Evolutionary conservation across 495 filamentous ascomycete genomes (phyloP).

Genomic region (Podospora conica): DNA sequence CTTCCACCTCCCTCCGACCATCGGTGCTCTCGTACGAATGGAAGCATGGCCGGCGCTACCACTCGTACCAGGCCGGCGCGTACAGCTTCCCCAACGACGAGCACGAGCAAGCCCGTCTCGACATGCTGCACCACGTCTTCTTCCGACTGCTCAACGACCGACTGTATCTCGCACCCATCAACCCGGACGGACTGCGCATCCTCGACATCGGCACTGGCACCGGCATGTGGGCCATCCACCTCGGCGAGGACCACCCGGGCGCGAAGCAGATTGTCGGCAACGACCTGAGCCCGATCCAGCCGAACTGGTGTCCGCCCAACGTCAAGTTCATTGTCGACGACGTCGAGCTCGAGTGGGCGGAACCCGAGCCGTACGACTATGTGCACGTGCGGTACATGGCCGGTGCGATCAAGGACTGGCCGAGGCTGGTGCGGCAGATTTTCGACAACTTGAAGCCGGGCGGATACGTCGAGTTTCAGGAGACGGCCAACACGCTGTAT

Average conservation of each 20-base stretch:
- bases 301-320: slow-evolving; percentile 49
- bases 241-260: slow-evolving; percentile 18
- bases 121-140: slow-evolving; percentile 56
- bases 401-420: slow-evolving; percentile 46
- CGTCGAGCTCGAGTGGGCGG: slow-evolving; percentile 50
- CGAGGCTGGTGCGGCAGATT: slow-evolving; percentile 36
- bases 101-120: slow-evolving; percentile 60
- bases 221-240: slow-evolving; percentile 25
- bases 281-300: slow-evolving; percentile 50
- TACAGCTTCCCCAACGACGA: slow-evolving; percentile 54
- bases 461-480: slow-evolving; percentile 47
- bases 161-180: slow-evolving; percentile 30
- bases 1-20: slow-evolving; percentile 36
- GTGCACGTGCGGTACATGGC: slow-evolving; percentile 48
- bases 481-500: slow-evolving; percentile 32
- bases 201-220: slow-evolving; percentile 24
- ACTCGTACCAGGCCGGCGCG: slow-evolving; percentile 44
- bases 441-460: slow-evolving; percentile 44
- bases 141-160: slow-evolving; percentile 32
- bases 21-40: slow-evolving; percentile 47
- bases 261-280: slow-evolving; percentile 36
- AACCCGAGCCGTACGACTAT: slow-evolving; percentile 45
- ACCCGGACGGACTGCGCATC: slow-evolving; percentile 19
- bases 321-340: slow-evolving; percentile 49
- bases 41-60: slow-evolving; percentile 42